These are phyloP conservation scores for Leptographium lundbergii DNA, from an alignment of 2,329 filamentous ascomycete genomes.

Conservation along the genomic window DNA sequence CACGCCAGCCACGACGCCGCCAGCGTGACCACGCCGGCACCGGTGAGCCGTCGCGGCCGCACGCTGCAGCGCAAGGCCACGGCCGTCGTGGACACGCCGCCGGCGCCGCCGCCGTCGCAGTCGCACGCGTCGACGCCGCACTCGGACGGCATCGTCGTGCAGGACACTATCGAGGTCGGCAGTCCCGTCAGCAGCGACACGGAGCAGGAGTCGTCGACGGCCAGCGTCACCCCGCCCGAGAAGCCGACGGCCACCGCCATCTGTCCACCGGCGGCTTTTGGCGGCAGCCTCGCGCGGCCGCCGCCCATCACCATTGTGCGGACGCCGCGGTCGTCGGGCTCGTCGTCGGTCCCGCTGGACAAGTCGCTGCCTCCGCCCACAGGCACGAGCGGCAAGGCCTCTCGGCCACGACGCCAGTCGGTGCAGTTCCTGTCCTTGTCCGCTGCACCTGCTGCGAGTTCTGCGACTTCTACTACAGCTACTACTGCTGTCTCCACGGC, in stretches of 20 bases:
- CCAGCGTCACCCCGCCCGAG: slow-evolving; percentile 4
- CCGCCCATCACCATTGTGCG: background rate
- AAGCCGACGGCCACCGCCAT: background rate
- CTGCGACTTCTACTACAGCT: background rate
- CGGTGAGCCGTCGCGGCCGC: background rate
- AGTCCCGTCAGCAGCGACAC: slow-evolving; percentile 20
- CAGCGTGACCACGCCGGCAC: background rate
- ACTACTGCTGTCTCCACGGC: background rate
- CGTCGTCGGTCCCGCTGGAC: background rate
- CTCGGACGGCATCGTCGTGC: slow-evolving; percentile 35
- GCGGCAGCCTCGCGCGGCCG: background rate
- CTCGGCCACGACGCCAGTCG: background rate
- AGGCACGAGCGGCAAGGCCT: background rate
- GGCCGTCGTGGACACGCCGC: background rate
- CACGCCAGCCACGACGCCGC: background rate
- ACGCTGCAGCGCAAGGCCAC: background rate
- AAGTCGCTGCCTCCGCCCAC: background rate
- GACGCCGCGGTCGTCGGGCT: background rate
- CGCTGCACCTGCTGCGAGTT: background rate
- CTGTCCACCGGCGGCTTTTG: background rate
- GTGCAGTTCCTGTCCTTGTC: background rate
- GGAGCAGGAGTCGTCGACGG: slow-evolving; percentile 16
- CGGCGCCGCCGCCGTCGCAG: background rate
- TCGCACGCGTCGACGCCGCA: slow-evolving; percentile 9
- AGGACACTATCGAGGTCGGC: slow-evolving; percentile 45